Evolutionary conservation across 345 rosid genomes (phyloP), one percentile per base, ranked within the genome.

Genomic region (Heritiera littoralis): DNA sequence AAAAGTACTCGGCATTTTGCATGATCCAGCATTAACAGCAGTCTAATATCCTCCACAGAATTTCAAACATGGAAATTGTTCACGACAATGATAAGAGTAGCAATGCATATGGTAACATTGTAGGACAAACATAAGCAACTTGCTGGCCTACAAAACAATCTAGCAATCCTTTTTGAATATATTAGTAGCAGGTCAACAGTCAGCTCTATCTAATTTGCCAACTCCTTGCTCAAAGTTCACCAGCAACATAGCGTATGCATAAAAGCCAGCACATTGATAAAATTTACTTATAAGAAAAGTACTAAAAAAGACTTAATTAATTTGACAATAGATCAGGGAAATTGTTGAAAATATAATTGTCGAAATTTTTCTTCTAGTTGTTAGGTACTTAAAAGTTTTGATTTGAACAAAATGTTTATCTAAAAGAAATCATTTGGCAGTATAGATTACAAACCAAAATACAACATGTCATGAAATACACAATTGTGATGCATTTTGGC

Each of bases 171-270:
- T 71, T 18, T 54, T 12, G 15, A 3, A 28, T 20, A 71, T 64
- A 71, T 28, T 13, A 23, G 11, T 49, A 71, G n/a, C 61, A 17
- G 59, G 18, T 38, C 51, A 30, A n/a, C n/a, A 11, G 72, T 67
- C 72, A 18, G 49, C 17, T n/a, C 38, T n/a, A 56, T 56, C 49
- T 38, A 40, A 72, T 30, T 38, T 9, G 63, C 64, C 20, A 74
- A n/a, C 66, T 74, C 11, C 77, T 59, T 13, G 52, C 77, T 7
- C 65, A 54, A 65, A 65, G 15, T 35, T 65, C 65, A 38, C 43
- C 41, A 72, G 28, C 48, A 55, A 55, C 15, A 18, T 54, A 55
- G 65, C 9, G 17, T 59, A 18, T 35, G 73, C 63, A 56, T 54
- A 15, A 30, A 72, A 17, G 35, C 52, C 23, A 58, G 11, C 64